phyloP scores from a whole-genome alignment of 169 alveolate genomes.

The Toxoplasma gondii region DNA sequence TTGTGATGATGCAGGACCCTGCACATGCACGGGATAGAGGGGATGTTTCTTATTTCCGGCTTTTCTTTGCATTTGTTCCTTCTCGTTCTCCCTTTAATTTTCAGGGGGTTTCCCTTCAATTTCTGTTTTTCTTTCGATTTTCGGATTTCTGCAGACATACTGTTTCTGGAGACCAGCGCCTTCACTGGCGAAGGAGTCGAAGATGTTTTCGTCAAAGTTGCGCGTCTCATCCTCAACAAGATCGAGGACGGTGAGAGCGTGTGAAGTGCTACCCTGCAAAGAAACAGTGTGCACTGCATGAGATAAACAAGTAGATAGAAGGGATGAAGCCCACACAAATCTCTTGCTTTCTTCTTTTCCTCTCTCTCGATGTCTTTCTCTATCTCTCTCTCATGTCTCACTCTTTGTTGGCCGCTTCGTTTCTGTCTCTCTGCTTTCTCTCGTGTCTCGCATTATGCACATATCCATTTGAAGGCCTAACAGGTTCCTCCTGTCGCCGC shows the following conservation, averaged over 20 bases:
- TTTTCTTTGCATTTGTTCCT: too few species aligned
- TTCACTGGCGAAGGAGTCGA: slow-evolving; percentile 91
- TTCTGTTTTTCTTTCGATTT: too few species aligned
- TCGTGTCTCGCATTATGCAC: too few species aligned
- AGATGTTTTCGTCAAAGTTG: slow-evolving; percentile 80
- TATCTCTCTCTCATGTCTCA: background rate
- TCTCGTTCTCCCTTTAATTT: too few species aligned
- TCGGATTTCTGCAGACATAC: slow-evolving; percentile 71
- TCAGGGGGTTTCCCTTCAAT: too few species aligned
- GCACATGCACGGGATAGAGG: too few species aligned
- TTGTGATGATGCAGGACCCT: too few species aligned
- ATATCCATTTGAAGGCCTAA: too few species aligned
- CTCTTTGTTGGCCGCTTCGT: background rate
- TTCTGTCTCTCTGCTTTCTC: too few species aligned
- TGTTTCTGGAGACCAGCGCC: slow-evolving; percentile 90
- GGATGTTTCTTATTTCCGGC: too few species aligned
- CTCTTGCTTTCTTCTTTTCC: background rate
- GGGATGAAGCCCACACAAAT: background rate
- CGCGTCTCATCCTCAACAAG: slow-evolving; percentile 83
- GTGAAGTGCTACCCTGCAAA: too few species aligned
- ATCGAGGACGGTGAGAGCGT: slow-evolving; percentile 80
- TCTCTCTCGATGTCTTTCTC: background rate
- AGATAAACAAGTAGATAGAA: background rate
- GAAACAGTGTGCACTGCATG: background rate
- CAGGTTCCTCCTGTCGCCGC: background rate